A percentile compares a stretch with the other conserved stretches of the same genome.
phyloP scores from a whole-genome alignment of 2,329 filamentous ascomycete genomes.

The Grosmannia clavigera region DNA sequence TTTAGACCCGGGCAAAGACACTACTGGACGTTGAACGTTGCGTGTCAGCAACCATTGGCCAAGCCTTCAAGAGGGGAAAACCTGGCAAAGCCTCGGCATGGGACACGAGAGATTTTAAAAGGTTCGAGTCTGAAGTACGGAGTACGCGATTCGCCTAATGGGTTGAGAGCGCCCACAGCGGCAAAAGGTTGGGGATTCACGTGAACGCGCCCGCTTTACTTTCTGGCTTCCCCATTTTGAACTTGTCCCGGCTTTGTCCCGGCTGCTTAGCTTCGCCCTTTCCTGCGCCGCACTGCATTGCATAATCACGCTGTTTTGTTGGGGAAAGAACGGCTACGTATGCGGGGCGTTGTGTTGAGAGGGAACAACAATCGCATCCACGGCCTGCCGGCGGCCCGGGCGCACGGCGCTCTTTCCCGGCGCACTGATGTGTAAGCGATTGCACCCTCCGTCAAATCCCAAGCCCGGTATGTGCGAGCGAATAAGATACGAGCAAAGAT shows the following conservation, averaged over 20 bases:
- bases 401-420: not conserved
- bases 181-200: not conserved
- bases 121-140: not conserved
- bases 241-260: not conserved
- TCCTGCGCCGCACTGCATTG: not conserved
- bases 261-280: not conserved
- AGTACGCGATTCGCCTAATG: too few relatives aligned
- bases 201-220: not conserved
- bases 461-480: too few relatives aligned
- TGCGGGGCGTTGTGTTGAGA: slow-evolving; percentile 1
- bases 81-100: not conserved
- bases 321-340: not conserved
- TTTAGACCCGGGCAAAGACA: not conserved
- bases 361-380: not conserved
- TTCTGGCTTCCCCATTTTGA: not conserved
- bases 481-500: too few relatives aligned
- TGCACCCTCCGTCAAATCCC: not conserved
- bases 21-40: not conserved
- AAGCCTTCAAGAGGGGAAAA: not conserved
- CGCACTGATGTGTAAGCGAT: not conserved
- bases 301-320: not conserved
- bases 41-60: not conserved
- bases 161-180: not conserved
- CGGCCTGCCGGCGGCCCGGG: not conserved
- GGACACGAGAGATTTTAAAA: not conserved